These are phyloP conservation scores for Teunomyces gatunensis DNA, from an alignment of 805 yeast genomes.

Conservation along the genomic window DNA sequence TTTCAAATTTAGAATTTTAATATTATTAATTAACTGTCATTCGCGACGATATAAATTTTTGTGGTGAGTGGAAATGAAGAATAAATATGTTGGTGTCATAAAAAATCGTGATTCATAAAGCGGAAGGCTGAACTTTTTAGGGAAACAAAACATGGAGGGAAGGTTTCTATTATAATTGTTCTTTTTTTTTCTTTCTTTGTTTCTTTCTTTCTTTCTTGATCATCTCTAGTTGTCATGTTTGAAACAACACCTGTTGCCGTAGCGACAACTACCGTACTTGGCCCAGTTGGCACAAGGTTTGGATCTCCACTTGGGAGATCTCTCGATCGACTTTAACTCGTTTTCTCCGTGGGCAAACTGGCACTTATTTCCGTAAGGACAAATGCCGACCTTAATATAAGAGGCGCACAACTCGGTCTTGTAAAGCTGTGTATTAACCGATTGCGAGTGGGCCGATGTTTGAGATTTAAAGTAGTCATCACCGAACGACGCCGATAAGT, in stretches of 20 bases:
- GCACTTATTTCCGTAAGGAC: constrained; percentile 90
- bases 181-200: no score
- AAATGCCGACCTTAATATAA: constrained; percentile 59
- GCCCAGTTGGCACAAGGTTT: constrained; percentile 90
- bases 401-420: constrained; percentile 89
- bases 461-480: constrained; percentile 4
- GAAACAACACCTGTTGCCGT: constrained; percentile 90
- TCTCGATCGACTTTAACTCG: constrained; percentile 69
- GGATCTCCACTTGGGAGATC: constrained; percentile 84
- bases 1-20: background rate
- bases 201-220: background rate
- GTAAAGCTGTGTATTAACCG: constrained; percentile 64
- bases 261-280: constrained; percentile 76
- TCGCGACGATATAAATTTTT: background rate
- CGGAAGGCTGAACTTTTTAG: constrained; percentile 1
- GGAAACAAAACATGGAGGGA: background rate
- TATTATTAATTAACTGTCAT: background rate
- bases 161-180: background rate
- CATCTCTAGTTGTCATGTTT: constrained; percentile 56
- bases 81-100: constrained; percentile 1
- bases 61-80: background rate
- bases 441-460: background rate
- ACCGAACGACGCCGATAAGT: background rate
- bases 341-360: constrained; percentile 90
- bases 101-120: constrained; percentile 2